Conservation (phyloP, 2,329 filamentous ascomycete species). For the Pseudogymnoascus sp. region DNA sequence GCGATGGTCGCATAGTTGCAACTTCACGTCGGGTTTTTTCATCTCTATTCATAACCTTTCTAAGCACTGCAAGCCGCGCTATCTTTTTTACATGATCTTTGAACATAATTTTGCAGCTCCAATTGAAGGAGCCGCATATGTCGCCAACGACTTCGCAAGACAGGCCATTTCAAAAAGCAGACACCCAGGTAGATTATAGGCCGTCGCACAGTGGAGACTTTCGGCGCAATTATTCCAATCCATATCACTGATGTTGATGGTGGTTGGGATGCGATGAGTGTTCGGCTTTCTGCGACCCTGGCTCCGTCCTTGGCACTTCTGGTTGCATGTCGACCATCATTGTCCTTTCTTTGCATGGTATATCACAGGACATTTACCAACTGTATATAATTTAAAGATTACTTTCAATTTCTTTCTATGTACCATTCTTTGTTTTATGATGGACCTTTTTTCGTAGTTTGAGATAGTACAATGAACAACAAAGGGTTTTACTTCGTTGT, state of each 20-base stretch:
- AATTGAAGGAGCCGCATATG: background rate
- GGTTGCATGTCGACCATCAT: background rate
- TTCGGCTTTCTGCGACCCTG: background rate
- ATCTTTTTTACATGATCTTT: background rate
- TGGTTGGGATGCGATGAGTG: background rate
- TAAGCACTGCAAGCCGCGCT: slow-evolving; percentile 15
- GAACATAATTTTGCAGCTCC: background rate
- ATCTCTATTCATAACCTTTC: slow-evolving; percentile 16
- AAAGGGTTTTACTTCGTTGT: background rate
- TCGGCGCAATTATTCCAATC: background rate
- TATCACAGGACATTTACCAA: background rate
- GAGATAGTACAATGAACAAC: background rate
- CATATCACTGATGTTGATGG: background rate
- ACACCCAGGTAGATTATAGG: background rate
- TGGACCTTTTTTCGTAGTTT: background rate
- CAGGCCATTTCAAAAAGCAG: background rate
- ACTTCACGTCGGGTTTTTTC: slow-evolving; percentile 17
- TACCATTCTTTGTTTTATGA: background rate
- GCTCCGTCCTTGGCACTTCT: background rate
- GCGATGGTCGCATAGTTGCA: slow-evolving; percentile 13
- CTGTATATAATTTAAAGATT: background rate
- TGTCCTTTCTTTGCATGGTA: background rate
- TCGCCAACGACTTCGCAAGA: background rate
- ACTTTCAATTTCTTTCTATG: background rate
- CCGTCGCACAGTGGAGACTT: background rate